phyloP scores from a whole-genome alignment of 345 rosid genomes.

The Lepidium didymum region DNA sequence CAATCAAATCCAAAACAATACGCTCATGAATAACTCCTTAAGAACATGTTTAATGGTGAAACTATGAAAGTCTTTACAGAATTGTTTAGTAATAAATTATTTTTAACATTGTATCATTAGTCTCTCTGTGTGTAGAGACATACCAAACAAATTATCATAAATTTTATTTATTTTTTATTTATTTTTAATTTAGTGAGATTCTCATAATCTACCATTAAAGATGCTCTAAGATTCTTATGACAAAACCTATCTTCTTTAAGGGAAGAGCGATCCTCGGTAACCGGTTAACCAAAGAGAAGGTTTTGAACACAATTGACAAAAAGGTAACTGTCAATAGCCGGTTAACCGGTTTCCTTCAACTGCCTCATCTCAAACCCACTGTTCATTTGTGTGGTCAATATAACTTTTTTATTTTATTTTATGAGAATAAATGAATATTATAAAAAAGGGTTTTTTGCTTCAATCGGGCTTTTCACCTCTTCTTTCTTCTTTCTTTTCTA shows the following conservation, averaged over 20 bases:
- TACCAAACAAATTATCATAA: no score
- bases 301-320: neutral
- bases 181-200: no score
- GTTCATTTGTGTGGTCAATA: slow-evolving; percentile 27
- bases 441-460: slow-evolving; percentile 10
- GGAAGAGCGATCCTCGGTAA: neutral
- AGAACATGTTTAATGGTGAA: no score
- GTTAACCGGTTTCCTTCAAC: slow-evolving; percentile 5
- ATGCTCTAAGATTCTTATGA: slow-evolving; percentile 32
- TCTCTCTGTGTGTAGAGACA: no score
- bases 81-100: no score
- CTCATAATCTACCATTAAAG: no score
- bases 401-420: neutral
- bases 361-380: slow-evolving; percentile 18
- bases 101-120: no score
- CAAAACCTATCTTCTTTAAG: slow-evolving; percentile 12
- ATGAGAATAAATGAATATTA: neutral
- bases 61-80: no score
- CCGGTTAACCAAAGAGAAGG: slow-evolving; percentile 6
- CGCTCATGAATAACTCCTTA: no score
- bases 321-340: neutral
- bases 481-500: slow-evolving; percentile 15
- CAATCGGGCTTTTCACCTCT: slow-evolving; percentile 18
- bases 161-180: no score
- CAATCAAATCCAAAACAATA: no score